phyloP scores from a whole-genome alignment of 129 eudicot genomes.

The Saposhnikovia divaricata region DNA sequence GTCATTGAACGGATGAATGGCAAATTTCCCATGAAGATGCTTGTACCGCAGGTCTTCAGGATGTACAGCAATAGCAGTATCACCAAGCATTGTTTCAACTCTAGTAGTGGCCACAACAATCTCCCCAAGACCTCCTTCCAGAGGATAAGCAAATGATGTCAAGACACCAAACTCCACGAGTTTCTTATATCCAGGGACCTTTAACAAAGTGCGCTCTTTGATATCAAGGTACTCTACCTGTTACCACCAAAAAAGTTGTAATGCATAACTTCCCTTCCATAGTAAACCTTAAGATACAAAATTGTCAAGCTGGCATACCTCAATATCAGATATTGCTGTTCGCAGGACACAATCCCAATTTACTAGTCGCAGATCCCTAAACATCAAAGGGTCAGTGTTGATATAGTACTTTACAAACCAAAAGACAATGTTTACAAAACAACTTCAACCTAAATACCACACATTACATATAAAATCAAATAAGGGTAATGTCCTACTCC shows the following conservation, averaged over 20 bases:
- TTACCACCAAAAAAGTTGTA: slow-evolving; percentile 13
- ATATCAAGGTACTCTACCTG: slow-evolving; percentile 85
- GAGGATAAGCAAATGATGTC: slow-evolving; percentile 91
- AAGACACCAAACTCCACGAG: slow-evolving; percentile 81
- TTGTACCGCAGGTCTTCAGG: slow-evolving; percentile 80
- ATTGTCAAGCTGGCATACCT: slow-evolving; percentile 34
- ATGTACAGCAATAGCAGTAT: slow-evolving; percentile 93
- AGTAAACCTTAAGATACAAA: slow-evolving; percentile 1
- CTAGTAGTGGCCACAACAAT: slow-evolving; percentile 91
- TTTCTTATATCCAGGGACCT: slow-evolving; percentile 77
- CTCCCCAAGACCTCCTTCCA: slow-evolving; percentile 77
- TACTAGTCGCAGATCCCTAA: slow-evolving; percentile 79
- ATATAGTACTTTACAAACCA: neutral
- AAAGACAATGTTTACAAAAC: neutral
- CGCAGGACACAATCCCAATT: slow-evolving; percentile 96
- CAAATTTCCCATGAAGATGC: slow-evolving; percentile 81
- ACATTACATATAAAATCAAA: neutral
- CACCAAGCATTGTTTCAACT: slow-evolving; percentile 96
- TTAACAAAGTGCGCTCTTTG: slow-evolving; percentile 60
- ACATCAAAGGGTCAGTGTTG: slow-evolving; percentile 4
- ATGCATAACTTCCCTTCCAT: neutral
- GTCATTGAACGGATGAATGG: slow-evolving; percentile 79
- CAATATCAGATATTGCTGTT: slow-evolving; percentile 96
- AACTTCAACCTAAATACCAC: neutral
- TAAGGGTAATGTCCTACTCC: neutral